Conservation (phyloP, 2,329 filamentous ascomycete species). For the Neonectria magnoliae region DNA sequence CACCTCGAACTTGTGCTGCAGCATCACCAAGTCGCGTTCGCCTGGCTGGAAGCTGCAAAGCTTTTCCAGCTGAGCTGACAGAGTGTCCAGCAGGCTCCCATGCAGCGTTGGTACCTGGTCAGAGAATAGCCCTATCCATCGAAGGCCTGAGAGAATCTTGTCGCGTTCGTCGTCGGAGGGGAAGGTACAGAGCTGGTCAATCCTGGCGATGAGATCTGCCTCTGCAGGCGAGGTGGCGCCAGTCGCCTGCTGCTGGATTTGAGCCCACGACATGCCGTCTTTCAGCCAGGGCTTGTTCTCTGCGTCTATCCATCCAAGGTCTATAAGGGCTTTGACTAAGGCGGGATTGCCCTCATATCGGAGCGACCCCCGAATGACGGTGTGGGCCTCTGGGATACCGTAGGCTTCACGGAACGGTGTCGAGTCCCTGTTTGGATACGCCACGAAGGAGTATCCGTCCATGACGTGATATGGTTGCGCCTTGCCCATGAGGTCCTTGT, state of each 20-base stretch:
- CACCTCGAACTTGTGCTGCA: conserved; percentile 49
- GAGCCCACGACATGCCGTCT: conserved; percentile 34
- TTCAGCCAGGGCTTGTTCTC: conserved; percentile 30
- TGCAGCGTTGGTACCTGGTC: conserved; percentile 65
- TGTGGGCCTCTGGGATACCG: conserved; percentile 74
- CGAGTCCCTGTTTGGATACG: conserved; percentile 77
- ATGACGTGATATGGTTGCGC: conserved; percentile 74
- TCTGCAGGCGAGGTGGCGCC: conserved; percentile 23
- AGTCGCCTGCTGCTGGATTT: conserved; percentile 31
- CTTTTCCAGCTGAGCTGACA: neutral
- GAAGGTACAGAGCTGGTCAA: conserved; percentile 71
- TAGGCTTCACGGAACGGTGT: conserved; percentile 74
- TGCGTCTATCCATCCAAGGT: conserved; percentile 68
- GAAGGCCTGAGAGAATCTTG: neutral
- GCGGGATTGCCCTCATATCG: conserved; percentile 76
- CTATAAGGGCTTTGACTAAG: conserved; percentile 74
- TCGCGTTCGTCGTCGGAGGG: conserved; percentile 61
- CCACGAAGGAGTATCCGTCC: conserved; percentile 69
- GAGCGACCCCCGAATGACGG: conserved; percentile 73
- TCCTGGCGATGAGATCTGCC: conserved; percentile 66
- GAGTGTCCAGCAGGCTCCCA: conserved; percentile 52
- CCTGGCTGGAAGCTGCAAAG: conserved; percentile 7
- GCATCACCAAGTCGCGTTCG: conserved; percentile 15
- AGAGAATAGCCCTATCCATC: conserved; percentile 57
- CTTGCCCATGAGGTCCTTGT: conserved; percentile 68